phyloP scores from a whole-genome alignment of 805 yeast genomes.

The Wickerhamomyces kurtzmanii region DNA sequence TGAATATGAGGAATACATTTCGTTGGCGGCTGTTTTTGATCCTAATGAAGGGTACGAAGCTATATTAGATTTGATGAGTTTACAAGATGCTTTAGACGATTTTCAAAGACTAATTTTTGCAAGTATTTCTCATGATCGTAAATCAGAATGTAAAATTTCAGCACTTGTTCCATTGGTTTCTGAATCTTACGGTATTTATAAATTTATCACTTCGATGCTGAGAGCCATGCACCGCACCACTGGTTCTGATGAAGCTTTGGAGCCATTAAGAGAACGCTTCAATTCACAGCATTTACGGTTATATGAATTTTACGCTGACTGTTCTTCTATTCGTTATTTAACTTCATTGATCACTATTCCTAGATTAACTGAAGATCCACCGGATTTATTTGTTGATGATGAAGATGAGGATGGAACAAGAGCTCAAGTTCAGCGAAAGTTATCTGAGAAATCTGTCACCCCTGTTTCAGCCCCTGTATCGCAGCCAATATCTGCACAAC shows the following conservation, averaged over 20 bases:
- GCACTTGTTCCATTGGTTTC: constrained; percentile 85
- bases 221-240: constrained; percentile 75
- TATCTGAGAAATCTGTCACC: constrained; percentile 3
- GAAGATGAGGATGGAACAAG: constrained; percentile 12
- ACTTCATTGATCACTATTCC: constrained; percentile 79
- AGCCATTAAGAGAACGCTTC: constrained; percentile 65
- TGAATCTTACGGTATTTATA: constrained; percentile 88
- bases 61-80: constrained; percentile 70
- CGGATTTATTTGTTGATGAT: constrained; percentile 18
- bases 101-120: constrained; percentile 72
- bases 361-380: constrained; percentile 26
- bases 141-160: constrained; percentile 68
- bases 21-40: constrained; percentile 78
- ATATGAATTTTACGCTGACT: constrained; percentile 82
- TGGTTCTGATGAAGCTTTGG: constrained; percentile 65
- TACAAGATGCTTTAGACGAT: constrained; percentile 78
- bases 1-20: constrained; percentile 91
- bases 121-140: constrained; percentile 48
- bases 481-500: constrained; percentile 36
- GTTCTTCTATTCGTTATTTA: constrained; percentile 74
- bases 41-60: constrained; percentile 95
- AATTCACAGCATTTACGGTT: constrained; percentile 48
- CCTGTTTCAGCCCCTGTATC: constrained; percentile 18
- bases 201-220: constrained; percentile 82
- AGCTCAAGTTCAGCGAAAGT: constrained; percentile 15